Base-by-base conservation (phyloP, 495 filamentous ascomycete genomes). In the Friedmanniomyces endolithicus region DNA sequence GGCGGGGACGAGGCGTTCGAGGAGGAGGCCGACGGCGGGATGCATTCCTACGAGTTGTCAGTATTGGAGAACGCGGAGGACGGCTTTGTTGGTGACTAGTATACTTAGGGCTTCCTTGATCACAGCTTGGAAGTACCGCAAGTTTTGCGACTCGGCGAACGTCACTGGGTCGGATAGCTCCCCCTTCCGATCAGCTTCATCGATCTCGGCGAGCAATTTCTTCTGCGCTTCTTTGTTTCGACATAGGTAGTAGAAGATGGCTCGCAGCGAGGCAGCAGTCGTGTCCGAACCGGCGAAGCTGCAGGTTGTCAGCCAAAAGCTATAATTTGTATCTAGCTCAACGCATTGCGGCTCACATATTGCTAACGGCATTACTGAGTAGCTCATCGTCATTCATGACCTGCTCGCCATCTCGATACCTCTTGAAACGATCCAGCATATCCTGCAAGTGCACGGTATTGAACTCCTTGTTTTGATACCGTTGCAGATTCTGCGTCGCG, bases 201-300 rank as follows among this genome's bases (percentile, higher is more conserved):
- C 78, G 0, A 87, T 63, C 56, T 86, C 82, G 2, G 63, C 58
- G 20, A 63, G 65, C 44, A 84, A 59, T 14, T 62, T 67, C 0
- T 52, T 58, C 56, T 81, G 67, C 27, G 69, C 72, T 0, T 39
- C 8, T 0, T 75, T 79, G 53, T 72, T 76, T 47, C 78, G 76
- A 8, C 83, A 70, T 2, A 85, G 65, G 62, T 77, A 81, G 64
- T 87, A 86, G 54, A 87, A 83, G 0, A 86, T 72, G 1, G 78
- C 71, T 0, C 73, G 68, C 0, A 86, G 70, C 19, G 73, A 77
- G 52, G 84, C 84, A 16, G 81, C 84, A 0, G 81, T 79, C 7
- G 81, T 81, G 62, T 83, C 79, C 46, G 74, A 75, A 6, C 82
- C 72, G 2, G 72, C 72, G 48, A 69, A 63, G 29, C 47, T 50